Base-by-base conservation (phyloP, 495 filamentous ascomycete species). In the Clavariopsis aquatica region DNA sequence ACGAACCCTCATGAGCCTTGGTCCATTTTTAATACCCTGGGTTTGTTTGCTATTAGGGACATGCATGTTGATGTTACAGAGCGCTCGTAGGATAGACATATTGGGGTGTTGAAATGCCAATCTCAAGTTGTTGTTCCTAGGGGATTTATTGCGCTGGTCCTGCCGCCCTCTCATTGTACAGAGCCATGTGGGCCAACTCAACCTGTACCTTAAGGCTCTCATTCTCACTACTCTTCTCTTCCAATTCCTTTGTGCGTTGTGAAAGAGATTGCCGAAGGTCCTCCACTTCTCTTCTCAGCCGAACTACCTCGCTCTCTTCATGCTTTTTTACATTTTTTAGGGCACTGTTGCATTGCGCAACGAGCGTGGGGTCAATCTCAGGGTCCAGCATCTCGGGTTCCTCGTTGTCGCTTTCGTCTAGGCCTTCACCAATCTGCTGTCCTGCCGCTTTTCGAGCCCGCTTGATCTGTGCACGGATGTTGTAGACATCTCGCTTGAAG, bases 1-100 rank as follows among this genome's bases (percentile, higher is more conserved):
- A 73, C 77, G 38, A 79, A 82, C 68, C 82, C 82, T 6, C 73
- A 70, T 46, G 70, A 65, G 34, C 82, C 83, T 19, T 83, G 76
- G 78, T 54, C 23, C 1, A 61, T 69, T 7, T 64, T 46, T 27
- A 65, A 69, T 61, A 24, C 28, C 1, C 6, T 65, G 49, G 66
- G 66, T 1, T 45, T 69, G 27, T 69, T 59, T 38, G 56, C 38
- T 17, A 69, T 69, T 59, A 34, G 27, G 36, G 28, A 69, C 41
- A 69, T 69, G 66, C 57, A 34, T 34, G 66, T 69, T 1, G 57
- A 69, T 57, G 66, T 69, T 41, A 65, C 66, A 17, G 66, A 69
- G 28, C 29, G 65, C 19, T 28, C 19, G 5, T 68, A 45, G 54
- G 17, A 43, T n/a, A 43, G 13, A 7, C 9, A 2, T 10, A 17